Base-by-base conservation (phyloP, 179 eudicot species). In the Spinacia oleracea region DNA sequence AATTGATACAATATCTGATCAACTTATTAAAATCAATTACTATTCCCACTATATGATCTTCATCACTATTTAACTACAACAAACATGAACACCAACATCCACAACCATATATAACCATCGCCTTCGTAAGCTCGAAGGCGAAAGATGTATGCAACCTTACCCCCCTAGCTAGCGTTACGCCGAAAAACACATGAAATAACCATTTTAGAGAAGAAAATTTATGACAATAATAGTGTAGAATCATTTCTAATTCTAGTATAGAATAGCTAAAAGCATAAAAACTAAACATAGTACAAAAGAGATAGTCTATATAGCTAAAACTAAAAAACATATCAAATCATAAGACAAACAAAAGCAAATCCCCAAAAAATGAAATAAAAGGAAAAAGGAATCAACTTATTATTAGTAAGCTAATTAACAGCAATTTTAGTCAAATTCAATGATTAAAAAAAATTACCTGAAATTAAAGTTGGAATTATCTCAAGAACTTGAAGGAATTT, bases 381-480 rank as follows among this genome's bases (percentile, higher is more conserved):
- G 29, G 20, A 48, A 32, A 15, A 48, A 48, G 21, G 18, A 48
- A 4, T 48, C 27, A 16, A 27, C 32, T 45, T 42, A 4, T 27
- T 42, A 42, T n/a, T 43, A 69, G 32, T 65, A 2, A 20, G 48
- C 14, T 31, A 15, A 27, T 6, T 32, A 51, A 31, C 42, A 32
- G 20, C 11, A 72, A 72, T 9, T n/a, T 5, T 46, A 7, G 51
- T 9, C 9, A 77, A 65, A 65, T 65, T 71, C 0, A 29, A 29
- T 10, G 42, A 32, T 31, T 5, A 48, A 25, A 5, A 42, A 8
- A 42, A 32, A 77, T 15, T 38, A 72, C 75, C 78, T 83, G 79
- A 76, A 70, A 62, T 83, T 77, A 76, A 70, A 62, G 4, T 72
- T 20, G 66, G 10, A 45, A 77, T 59, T 42, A 78, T 20, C 35